Base-by-base conservation (phyloP, 441 rosid species). In the Adansonia grandidieri region DNA sequence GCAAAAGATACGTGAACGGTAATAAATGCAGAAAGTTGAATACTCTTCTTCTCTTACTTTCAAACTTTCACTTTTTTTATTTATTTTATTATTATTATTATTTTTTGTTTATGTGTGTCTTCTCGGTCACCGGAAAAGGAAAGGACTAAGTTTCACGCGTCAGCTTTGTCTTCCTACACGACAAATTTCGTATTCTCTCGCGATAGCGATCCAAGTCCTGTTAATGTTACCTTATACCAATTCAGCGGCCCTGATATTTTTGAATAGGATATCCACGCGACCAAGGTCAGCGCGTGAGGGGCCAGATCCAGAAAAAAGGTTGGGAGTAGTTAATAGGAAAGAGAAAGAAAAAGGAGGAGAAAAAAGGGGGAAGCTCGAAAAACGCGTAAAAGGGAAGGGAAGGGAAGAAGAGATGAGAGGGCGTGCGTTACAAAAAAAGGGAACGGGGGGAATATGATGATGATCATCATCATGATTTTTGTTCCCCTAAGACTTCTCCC, bases 401-500 rank as follows among this genome's bases (percentile, higher is more conserved):
- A 24, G 44, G 2, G 9, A 45, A 0, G 32, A n/a, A 28, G 32
- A 28, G 32, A 15, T 42, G 7, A 37, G 83, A 87, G 88, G 82
- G 95, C 95, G 93, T 91, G 97, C 92, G 93, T 82, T 85, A 72
- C 83, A 69, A 82, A 89, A 88, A 89, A 89, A 81, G n/a, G 32
- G 64, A 60, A 22, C 22, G 53, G 13, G 62, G 37, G 82, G 75
- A 80, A 73, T 68, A 78, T 78, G 70, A 79, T 79, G 69, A 79
- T 80, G 77, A 85, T 80, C 32, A 28, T 28, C 32, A 28, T 28
- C 32, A 28, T 28, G 70, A 76, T 78, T 42, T 75, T 80, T 71
- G 73, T 77, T 80, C 74, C 79, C 83, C 63, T 24, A 70, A 20
- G 73, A 48, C 42, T 82, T 62, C 11, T 45, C 14, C 54, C 44